A percentile compares a stretch with the other conserved stretches of the same genome.
Evolutionary conservation across 768 basidiomycete species (phyloP).

Genomic region (Auricularia sp.): DNA sequence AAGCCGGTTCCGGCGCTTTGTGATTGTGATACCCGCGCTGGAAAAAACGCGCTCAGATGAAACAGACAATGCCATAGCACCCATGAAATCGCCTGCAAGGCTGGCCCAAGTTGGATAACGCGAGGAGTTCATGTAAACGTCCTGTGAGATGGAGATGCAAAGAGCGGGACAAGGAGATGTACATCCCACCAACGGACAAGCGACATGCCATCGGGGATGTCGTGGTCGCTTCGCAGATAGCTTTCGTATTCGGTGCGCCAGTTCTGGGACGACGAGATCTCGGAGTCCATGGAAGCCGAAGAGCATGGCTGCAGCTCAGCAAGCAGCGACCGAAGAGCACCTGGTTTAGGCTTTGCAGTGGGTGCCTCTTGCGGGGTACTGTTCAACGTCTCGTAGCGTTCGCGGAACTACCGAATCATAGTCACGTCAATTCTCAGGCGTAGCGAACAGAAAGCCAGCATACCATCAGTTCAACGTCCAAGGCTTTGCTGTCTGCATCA

Average conservation of each 20-base stretch:
- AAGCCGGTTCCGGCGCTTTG: conserved; percentile 23
- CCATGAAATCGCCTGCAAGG: conserved; percentile 26
- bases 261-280: not conserved
- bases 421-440: not conserved
- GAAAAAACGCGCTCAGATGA: conserved; percentile 33
- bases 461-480: not conserved
- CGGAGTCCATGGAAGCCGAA: not conserved
- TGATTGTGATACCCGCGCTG: conserved; percentile 28
- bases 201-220: no score
- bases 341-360: not conserved
- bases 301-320: not conserved
- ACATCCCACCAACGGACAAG: not conserved
- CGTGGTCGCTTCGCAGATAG: not conserved
- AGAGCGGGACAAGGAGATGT: not conserved
- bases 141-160: not conserved
- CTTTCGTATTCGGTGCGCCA: not conserved
- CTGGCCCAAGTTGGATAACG: conserved; percentile 26
- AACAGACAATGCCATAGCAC: conserved; percentile 28
- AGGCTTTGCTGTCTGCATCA: not conserved
- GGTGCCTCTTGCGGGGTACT: not conserved
- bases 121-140: conserved; percentile 15
- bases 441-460: not conserved
- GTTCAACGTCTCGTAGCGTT: not conserved
- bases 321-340: not conserved
- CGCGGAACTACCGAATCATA: not conserved